Evolutionary conservation across 441 rosid species (phyloP), one percentile per base, ranked within the genome.

Genomic region (Populus trichocarpa): DNA sequence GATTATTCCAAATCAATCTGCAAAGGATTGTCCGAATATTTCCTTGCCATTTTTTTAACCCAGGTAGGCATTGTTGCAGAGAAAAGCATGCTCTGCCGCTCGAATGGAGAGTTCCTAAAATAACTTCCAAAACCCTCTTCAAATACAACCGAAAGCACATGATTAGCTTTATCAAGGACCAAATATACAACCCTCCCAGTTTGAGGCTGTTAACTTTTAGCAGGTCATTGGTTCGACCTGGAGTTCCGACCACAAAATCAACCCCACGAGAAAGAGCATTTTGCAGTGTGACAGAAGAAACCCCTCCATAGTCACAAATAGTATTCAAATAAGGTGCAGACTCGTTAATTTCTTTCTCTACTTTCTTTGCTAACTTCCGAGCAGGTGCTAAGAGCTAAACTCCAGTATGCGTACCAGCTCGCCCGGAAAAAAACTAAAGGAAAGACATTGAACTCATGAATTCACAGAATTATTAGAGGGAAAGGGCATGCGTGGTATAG

Each of bases 81-180:
- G 89, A 96, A 96, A 81, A 96, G 98, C 99, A 93, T 93, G 89
- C 93, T 96, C 76, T 96, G 99, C 71, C 98, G 64, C 83, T 87
- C 8, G 89, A n/a, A 3, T 98, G 98, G 70, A 96, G 92, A 85
- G 90, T 90, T 84, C 93, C 93, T 69, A 93, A 85, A 84, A 93
- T 96, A 20, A 89, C 79, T 84, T 96, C 99, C 11, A 36, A 96
- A 97, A 59, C 87, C 98, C 86, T 96, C 98, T 88, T 93, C 99
- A 73, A 96, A 96, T 42, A 98, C 99, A 85, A 96, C 95, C 0
- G 97, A 97, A 88, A 95, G 99, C 95, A 95, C 93, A 88, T 90
- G 98, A 79, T 95, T 98, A 75, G 96, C 98, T 89, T 95, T 98
- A 83, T 93, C 99, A 78, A 96, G 97, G 25, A 96, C 98, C 86